Percentiles rank a stretch among this genome's conserved stretches.
Evolutionary conservation across 805 yeast genomes (phyloP).

Genomic region (Saccharomycopsis fermentans): DNA sequence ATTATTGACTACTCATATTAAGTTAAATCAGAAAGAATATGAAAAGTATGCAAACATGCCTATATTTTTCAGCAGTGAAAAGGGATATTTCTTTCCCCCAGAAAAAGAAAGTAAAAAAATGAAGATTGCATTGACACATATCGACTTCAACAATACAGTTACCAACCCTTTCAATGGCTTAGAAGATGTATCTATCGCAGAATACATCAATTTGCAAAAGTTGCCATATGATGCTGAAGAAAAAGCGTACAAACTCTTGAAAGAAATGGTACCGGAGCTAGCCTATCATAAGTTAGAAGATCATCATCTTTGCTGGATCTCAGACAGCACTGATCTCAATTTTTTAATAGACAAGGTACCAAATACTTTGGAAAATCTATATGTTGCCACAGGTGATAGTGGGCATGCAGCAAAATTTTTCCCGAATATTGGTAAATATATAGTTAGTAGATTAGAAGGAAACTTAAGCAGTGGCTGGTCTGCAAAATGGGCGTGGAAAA

Average conservation of each 20-base stretch:
- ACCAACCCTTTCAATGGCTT: constrained; percentile 17
- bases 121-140: constrained; percentile 29
- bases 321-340: constrained; percentile 33
- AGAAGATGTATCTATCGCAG: constrained; percentile 3
- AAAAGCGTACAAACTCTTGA: constrained; percentile 22
- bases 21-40: constrained; percentile 28
- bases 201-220: background rate
- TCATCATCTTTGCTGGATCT: constrained; percentile 33
- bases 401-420: constrained; percentile 39
- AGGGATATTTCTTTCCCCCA: constrained; percentile 40
- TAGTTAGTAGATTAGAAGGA: constrained; percentile 26
- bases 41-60: constrained; percentile 30
- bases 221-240: background rate
- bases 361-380: constrained; percentile 16
- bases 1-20: constrained; percentile 30
- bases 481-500: constrained; percentile 28
- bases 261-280: constrained; percentile 31
- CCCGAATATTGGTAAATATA: constrained; percentile 38
- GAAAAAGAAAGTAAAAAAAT: constrained; percentile 26
- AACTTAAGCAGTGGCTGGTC: constrained; percentile 21
- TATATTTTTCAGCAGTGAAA: constrained; percentile 32
- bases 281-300: constrained; percentile 27
- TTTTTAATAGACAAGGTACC: constrained; percentile 34
- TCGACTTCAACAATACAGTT: constrained; percentile 24
- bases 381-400: constrained; percentile 39